Evolutionary conservation across 73 alveolate genomes (phyloP).

Genomic region (Blepharisma stoltei): DNA sequence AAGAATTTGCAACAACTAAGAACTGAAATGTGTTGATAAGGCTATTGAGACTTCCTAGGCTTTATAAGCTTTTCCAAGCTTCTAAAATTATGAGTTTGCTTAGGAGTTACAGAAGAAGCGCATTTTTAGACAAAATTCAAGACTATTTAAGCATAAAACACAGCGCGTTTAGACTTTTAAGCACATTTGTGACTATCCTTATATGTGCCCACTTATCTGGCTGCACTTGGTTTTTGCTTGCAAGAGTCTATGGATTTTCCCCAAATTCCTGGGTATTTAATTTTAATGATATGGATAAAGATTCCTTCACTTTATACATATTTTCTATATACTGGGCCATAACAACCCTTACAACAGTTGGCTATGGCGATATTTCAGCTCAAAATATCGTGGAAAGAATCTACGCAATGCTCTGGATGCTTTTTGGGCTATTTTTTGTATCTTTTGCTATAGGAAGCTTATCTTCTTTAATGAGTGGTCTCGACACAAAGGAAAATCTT

Average conservation of each 20-base stretch:
- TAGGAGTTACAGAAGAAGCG: conserved; percentile 36
- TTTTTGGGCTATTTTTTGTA: conserved; percentile 73
- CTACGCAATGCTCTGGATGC: conserved; percentile 66
- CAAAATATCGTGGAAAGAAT: conserved; percentile 54
- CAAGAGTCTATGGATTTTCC: conserved; percentile 68
- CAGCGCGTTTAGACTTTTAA: conserved; percentile 61
- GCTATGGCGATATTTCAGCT: conserved; percentile 87
- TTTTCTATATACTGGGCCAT: conserved; percentile 68
- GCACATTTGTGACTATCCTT: conserved; percentile 36
- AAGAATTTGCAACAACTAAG: conserved; percentile 17
- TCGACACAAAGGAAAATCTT: conserved; percentile 54
- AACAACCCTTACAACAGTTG: conserved; percentile 76
- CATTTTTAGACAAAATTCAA: conserved; percentile 47
- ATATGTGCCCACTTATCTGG: conserved; percentile 59
- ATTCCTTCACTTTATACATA: conserved; percentile 32
- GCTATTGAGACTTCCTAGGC: conserved; percentile 58
- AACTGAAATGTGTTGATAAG: conserved; percentile 41
- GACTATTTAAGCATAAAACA: conserved; percentile 65
- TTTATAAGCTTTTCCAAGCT: conserved; percentile 52
- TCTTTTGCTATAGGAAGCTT: conserved; percentile 69
- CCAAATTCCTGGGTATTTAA: conserved; percentile 79
- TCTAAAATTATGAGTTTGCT: conserved; percentile 48
- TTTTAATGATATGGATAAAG: conserved; percentile 14
- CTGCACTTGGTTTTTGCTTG: conserved; percentile 76
- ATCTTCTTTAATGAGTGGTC: conserved; percentile 62